Conservation (phyloP, 768 basidiomycete genomes). For the Plicaturopsis crispa region DNA sequence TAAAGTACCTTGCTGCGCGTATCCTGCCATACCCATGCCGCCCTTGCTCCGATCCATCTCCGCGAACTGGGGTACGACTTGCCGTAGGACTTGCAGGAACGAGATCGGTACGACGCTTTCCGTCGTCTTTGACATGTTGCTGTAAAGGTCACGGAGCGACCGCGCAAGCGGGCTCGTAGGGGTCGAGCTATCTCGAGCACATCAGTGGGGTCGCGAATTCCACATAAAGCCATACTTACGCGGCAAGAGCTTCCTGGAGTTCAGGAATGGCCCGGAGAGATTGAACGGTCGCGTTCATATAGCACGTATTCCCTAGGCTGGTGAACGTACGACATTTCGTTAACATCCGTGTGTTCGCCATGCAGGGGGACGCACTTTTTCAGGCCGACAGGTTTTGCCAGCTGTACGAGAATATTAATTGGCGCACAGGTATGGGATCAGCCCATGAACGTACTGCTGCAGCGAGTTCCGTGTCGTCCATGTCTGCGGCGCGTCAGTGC, state of each 20-base stretch:
- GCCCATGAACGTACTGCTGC: conserved; percentile 51
- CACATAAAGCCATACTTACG: conserved; percentile 29
- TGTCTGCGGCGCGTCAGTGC: conserved; percentile 42
- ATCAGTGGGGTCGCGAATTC: not conserved
- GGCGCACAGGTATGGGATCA: conserved; percentile 2
- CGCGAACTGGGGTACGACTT: conserved; percentile 85
- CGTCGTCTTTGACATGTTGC: conserved; percentile 65
- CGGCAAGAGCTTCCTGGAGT: conserved; percentile 62
- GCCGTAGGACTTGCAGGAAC: conserved; percentile 67
- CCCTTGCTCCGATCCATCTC: conserved; percentile 48
- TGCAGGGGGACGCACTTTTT: conserved; percentile 44
- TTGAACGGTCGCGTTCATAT: conserved; percentile 95
- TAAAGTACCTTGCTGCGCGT: conserved; percentile 69
- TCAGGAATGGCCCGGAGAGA: conserved; percentile 91
- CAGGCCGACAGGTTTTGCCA: conserved; percentile 76
- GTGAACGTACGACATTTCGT: conserved; percentile 1
- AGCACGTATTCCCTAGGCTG: conserved; percentile 90
- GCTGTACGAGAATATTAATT: conserved; percentile 29
- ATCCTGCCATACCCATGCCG: conserved; percentile 35
- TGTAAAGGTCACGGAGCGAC: conserved; percentile 51
- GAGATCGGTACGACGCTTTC: conserved; percentile 62
- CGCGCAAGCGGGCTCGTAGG: conserved; percentile 3
- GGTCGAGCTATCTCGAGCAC: conserved; percentile 5
- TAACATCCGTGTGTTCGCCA: not conserved
- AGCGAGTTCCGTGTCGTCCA: conserved; percentile 77